Evolutionary conservation across 352 stramenopile genomes (phyloP), one percentile per base, ranked within the genome.

Genomic region (Vaucheria bursata): DNA sequence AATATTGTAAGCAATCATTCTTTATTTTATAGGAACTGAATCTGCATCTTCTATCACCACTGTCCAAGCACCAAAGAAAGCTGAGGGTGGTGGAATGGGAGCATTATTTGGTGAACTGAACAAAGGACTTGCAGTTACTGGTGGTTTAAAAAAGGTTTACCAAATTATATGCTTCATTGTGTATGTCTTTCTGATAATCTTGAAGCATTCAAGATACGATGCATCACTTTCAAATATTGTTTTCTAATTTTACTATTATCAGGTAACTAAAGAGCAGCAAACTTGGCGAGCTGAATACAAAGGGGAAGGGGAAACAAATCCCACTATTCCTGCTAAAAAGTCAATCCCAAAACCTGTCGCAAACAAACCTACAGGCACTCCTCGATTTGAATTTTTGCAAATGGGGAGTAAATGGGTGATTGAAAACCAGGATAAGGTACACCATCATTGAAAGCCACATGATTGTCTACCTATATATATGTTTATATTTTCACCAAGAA

Each of bases 241-340:
- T n/a, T n/a, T n/a, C n/a, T n/a, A n/a, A 59, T 25, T 12, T 25
- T 59, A 59, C 68, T 64, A n/a, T 67, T 0, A 31, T 12, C 52
- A 81, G 77, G 92, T 97, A 66, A 94, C 90, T n/a, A 97, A 96
- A 86, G 94, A 98, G 77, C 90, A 94, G 89, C 93, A 98, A 87
- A 97, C 94, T n/a, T 97, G 93, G 93, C 88, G 93, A 65, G 91
- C 95, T 74, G 94, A 98, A 85, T 97, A 93, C 87, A 89, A 94
- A 73, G 89, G 86, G 1, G 81, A 73, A 29, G 88, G 86, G 49
- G 82, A 78, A 1, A n/a, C 85, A 8, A 82, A 85, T 0, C 77
- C 85, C 3, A 78, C 86, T 31, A 88, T 88, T 70, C 72, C 86
- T 7, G 64, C 38, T 39, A 33, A 69, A 12, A 36, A 71, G 31